phyloP scores from a whole-genome alignment of 2,329 filamentous ascomycete genomes.

The Fusarium sp. region DNA sequence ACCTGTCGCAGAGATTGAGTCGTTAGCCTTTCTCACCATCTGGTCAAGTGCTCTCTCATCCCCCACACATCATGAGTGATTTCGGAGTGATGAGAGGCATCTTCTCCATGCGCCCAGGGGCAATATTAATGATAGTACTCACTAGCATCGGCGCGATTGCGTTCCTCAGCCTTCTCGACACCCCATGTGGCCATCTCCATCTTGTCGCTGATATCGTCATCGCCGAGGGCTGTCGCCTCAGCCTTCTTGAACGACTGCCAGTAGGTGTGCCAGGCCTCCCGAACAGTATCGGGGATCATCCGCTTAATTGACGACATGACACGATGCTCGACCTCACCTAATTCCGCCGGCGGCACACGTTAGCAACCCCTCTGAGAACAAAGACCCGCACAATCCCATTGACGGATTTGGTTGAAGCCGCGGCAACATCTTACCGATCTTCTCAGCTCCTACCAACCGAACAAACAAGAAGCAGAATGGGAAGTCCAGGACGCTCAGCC shows the following conservation, averaged over 20 bases:
- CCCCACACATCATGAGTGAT: slow-evolving; percentile 2
- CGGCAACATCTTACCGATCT: slow-evolving; percentile 70
- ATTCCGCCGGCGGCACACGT: slow-evolving; percentile 6
- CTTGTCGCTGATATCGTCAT: slow-evolving; percentile 57
- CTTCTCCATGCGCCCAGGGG: slow-evolving; percentile 16
- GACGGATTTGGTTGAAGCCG: slow-evolving; percentile 7
- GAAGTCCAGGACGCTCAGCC: slow-evolving; percentile 86
- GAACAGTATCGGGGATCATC: slow-evolving; percentile 69
- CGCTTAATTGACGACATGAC: slow-evolving; percentile 69
- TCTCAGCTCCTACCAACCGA: slow-evolving; percentile 82
- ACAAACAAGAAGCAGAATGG: slow-evolving; percentile 95
- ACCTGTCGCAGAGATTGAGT: slow-evolving; percentile 54
- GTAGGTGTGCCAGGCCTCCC: slow-evolving; percentile 64
- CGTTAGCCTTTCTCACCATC: slow-evolving; percentile 39
- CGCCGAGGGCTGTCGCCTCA: slow-evolving; percentile 56
- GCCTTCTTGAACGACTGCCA: slow-evolving; percentile 59
- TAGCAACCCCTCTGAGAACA: slow-evolving; percentile 16
- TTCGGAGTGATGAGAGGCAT: neutral
- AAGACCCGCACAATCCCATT: neutral
- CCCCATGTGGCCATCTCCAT: slow-evolving; percentile 68
- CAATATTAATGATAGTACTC: slow-evolving; percentile 55
- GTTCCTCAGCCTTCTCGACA: slow-evolving; percentile 71
- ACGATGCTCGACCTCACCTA: slow-evolving; percentile 73
- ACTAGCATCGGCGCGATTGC: slow-evolving; percentile 77
- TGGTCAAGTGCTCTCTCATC: slow-evolving; percentile 8